Evolutionary conservation across 1,284 basidiomycete genomes (phyloP), one percentile per base, ranked within the genome.

Genomic region (Apiotrichum akiyoshidainum): DNA sequence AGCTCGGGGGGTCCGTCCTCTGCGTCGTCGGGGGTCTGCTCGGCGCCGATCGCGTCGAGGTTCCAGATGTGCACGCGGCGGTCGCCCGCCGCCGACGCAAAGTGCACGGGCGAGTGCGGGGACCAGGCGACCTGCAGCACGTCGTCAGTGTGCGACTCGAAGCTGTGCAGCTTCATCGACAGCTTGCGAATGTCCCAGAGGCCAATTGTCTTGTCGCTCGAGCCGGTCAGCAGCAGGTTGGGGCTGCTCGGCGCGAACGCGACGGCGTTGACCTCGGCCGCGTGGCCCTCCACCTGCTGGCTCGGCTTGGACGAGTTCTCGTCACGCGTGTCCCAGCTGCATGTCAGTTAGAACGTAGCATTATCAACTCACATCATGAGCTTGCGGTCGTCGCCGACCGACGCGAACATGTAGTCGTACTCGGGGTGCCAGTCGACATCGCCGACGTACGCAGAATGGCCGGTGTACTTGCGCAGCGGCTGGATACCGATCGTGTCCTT

Each of bases 51-150:
- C 65, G 89, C 85, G 41, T 87, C 84, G 53, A 98, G 79, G 79
- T 99, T 94, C 96, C 96, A 99, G 52, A 99, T 82, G 68, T 96
- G 95, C 63, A 99, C 85, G 21, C 96, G 84, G 37, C 96, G 84
- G 74, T 99, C 95, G 54, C 91, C 88, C 0, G 89, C 90, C 0
- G 92, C 92, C 6, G 90, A 93, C 0, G 92, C 93, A 67, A 97
- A 96, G 59, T 96, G 84, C 5, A 90, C 91, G 9, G 87, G 83
- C 68, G 90, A 89, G 71, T 92, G 89, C 8, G 96, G 95, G 5
- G 92, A 96, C 95, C 95, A 99, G 14, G 91, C 83, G 19, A 99
- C 81, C 67, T 93, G 90, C 17, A 98, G 84, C 19, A 99, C 91
- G 76, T 98, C 96, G 71, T 97, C 95, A 0, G 87, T 88, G 77